phyloP scores from a whole-genome alignment of 768 basidiomycete species.

The Lactifluus echinatus region DNA sequence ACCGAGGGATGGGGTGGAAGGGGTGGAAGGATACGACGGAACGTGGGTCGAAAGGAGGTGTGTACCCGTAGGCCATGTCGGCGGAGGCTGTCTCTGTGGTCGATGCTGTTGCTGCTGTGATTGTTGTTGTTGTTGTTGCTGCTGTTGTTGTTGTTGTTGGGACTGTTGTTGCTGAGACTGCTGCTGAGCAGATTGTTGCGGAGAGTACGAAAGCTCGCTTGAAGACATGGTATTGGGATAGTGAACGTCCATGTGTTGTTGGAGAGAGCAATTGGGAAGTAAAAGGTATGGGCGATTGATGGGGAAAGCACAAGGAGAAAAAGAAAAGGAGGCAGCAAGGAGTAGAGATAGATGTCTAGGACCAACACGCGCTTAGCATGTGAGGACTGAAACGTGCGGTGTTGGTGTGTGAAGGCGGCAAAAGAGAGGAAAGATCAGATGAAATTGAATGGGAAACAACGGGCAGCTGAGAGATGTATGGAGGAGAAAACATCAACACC shows the following conservation, averaged over 20 bases:
- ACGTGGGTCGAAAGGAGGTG: slow-evolving; percentile 21
- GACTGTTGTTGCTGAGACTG: slow-evolving; percentile 19
- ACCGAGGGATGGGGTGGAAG: slow-evolving; percentile 17
- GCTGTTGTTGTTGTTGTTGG: slow-evolving; percentile 1
- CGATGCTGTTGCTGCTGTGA: background rate
- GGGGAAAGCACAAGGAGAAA: slow-evolving; percentile 4
- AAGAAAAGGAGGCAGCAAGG: slow-evolving; percentile 1
- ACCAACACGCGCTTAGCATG: slow-evolving; percentile 17
- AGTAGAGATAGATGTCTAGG: slow-evolving; percentile 10
- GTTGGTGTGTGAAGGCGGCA: slow-evolving; percentile 15
- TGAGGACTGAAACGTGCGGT: slow-evolving; percentile 15
- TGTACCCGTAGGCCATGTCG: slow-evolving; percentile 20
- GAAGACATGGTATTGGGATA: slow-evolving; percentile 25
- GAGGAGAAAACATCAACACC: slow-evolving; percentile 8
- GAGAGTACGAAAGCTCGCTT: slow-evolving; percentile 27
- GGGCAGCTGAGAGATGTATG: background rate
- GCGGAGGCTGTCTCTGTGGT: slow-evolving; percentile 26
- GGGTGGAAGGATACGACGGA: slow-evolving; percentile 16
- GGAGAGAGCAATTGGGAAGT: slow-evolving; percentile 1
- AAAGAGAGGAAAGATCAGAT: slow-evolving; percentile 17
- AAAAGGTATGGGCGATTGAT: slow-evolving; percentile 7
- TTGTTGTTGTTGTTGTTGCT: background rate
- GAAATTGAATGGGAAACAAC: background rate
- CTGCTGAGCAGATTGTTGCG: slow-evolving; percentile 24
- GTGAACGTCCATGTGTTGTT: slow-evolving; percentile 26